These are phyloP conservation scores for Litchi chinensis DNA, from an alignment of 345 rosid species.

Conservation along the genomic window DNA sequence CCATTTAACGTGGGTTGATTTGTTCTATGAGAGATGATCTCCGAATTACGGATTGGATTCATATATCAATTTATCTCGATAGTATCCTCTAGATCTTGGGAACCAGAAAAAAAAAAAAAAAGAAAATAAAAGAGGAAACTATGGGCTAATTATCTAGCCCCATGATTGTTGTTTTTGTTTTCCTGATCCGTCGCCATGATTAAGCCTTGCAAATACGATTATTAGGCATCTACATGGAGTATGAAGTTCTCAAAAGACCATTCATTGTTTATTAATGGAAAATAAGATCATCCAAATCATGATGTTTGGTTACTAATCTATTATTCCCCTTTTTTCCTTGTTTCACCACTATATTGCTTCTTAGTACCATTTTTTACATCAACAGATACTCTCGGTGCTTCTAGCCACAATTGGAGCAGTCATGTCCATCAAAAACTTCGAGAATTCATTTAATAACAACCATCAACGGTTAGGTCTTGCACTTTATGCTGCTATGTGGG, in stretches of 20 bases:
- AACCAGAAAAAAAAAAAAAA: too few species aligned
- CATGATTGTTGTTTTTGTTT: too few species aligned
- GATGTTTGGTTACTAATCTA: not conserved
- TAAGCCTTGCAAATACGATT: not conserved
- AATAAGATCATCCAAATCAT: not conserved
- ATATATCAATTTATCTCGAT: too few species aligned
- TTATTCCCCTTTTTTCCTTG: not conserved
- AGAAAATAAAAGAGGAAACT: not conserved
- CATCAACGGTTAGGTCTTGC: conserved; percentile 67
- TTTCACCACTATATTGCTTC: not conserved
- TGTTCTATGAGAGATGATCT: too few species aligned
- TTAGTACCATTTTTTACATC: not conserved
- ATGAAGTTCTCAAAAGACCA: not conserved
- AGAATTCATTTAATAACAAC: conserved; percentile 61
- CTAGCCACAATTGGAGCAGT: conserved; percentile 62
- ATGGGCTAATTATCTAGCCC: too few species aligned
- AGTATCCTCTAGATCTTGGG: too few species aligned
- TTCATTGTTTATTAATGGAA: not conserved
- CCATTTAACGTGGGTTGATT: too few species aligned
- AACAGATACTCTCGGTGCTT: conserved; percentile 48
- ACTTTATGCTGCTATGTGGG: conserved; percentile 57
- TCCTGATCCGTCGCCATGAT: too few species aligned
- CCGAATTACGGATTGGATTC: too few species aligned
- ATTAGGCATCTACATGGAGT: not conserved
- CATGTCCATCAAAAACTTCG: conserved; percentile 55